Evolutionary conservation across 139 green algal genomes (phyloP).

Genomic region (Helicosporidium sp.): DNA sequence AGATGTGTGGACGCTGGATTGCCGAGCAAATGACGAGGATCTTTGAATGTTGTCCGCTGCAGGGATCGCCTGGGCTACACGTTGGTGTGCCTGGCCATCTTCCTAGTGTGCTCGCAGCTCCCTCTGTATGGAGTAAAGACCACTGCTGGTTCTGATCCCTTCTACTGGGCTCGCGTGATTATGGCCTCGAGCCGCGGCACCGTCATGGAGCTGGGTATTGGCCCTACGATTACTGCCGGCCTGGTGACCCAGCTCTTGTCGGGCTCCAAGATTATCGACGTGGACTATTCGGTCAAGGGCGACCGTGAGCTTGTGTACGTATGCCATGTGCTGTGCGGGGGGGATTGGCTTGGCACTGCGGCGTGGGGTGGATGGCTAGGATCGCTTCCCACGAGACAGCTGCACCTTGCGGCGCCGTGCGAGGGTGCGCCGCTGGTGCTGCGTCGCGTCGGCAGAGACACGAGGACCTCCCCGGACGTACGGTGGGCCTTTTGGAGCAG

Average conservation of each 20-base stretch:
- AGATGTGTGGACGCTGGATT: background rate
- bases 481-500: no score
- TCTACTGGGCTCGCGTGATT: constrained; percentile 96
- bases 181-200: constrained; percentile 90
- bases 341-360: no score
- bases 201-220: constrained; percentile 96
- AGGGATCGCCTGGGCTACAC: constrained; percentile 81
- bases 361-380: no score
- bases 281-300: constrained; percentile 89
- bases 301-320: constrained; percentile 77
- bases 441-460: no score
- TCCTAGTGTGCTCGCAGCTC: constrained; percentile 93
- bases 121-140: constrained; percentile 93
- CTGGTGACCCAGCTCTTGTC: constrained; percentile 93
- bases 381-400: no score
- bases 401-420: no score
- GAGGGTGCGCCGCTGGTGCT: no score
- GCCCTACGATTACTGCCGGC: constrained; percentile 86
- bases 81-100: constrained; percentile 81
- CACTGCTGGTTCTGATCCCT: constrained; percentile 67
- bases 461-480: no score
- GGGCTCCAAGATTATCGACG: constrained; percentile 93
- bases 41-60: constrained; percentile 48
- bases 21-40: background rate
- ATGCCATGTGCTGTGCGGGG: background rate